A percentile compares a stretch with the other conserved stretches of the same genome.
These are phyloP conservation scores for Scheffersomyces lignosus DNA, from an alignment of 805 yeast genomes.

Conservation along the genomic window DNA sequence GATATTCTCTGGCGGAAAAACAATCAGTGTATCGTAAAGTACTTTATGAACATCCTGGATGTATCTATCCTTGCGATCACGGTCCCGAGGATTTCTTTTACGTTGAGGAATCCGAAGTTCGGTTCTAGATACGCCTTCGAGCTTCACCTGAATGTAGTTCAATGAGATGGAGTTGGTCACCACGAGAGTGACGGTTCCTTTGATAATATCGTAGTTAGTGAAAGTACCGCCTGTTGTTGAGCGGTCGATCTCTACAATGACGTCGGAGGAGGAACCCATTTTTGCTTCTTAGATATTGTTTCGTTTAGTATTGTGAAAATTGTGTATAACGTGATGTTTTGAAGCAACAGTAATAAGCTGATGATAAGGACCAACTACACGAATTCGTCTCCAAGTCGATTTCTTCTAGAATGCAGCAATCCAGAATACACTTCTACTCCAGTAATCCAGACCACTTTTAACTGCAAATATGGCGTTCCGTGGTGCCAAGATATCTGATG, in stretches of 20 bases:
- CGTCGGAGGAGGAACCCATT: conserved; percentile 15
- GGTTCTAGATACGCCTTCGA: conserved; percentile 49
- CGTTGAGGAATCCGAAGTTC: conserved; percentile 18
- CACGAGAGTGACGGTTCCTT: conserved; percentile 40
- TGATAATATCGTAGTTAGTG: conserved; percentile 46
- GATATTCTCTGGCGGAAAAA: conserved; percentile 54
- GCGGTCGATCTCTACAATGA: conserved; percentile 36
- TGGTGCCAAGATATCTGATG: too few relatives aligned
- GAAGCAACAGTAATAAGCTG: too few relatives aligned
- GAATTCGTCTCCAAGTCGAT: too few relatives aligned
- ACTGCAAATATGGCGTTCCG: too few relatives aligned
- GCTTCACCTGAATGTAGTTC: conserved; percentile 49
- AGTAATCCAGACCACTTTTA: too few relatives aligned
- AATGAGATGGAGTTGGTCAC: conserved; percentile 44
- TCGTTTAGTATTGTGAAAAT: too few relatives aligned
- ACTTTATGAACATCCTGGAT: conserved; percentile 45
- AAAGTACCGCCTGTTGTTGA: conserved; percentile 38
- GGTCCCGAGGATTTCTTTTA: conserved; percentile 3
- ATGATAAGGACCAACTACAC: too few relatives aligned
- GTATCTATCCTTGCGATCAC: conserved; percentile 12
- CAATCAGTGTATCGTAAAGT: conserved; percentile 48
- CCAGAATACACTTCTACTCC: too few relatives aligned
- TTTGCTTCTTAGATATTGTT: too few relatives aligned
- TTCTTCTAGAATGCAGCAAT: too few relatives aligned
- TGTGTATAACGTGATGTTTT: too few relatives aligned